Conservation (phyloP, 176 grass and related monocot genomes). For the Ensete glaucum region DNA sequence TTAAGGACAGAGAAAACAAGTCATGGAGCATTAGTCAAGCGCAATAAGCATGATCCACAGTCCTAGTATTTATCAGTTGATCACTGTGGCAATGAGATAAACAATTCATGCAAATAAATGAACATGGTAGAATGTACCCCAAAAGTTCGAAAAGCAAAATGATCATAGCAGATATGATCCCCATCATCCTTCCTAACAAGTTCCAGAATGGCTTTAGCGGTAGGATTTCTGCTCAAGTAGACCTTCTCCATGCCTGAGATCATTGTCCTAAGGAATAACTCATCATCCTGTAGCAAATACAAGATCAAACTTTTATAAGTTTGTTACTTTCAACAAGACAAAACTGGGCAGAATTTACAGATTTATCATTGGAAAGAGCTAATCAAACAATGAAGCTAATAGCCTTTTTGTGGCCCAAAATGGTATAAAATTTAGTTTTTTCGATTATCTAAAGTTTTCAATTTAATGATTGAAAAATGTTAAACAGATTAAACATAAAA, state of each 20-base stretch:
- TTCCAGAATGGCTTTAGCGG: constrained; percentile 67
- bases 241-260: constrained; percentile 77
- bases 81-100: not conserved
- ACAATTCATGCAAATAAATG: not conserved
- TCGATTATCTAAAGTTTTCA: too few species aligned
- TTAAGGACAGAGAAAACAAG: constrained; percentile 13
- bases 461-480: too few species aligned
- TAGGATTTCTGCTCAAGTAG: constrained; percentile 78
- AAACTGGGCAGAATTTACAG: not conserved
- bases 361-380: not conserved
- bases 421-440: too few species aligned
- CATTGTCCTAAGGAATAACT: constrained; percentile 57
- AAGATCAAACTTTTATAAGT: not conserved
- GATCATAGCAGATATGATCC: constrained; percentile 75
- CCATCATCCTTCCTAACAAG: constrained; percentile 68
- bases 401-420: not conserved
- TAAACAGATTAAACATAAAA: too few species aligned
- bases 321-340: not conserved
- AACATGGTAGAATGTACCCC: constrained; percentile 33
- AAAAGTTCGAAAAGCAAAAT: constrained; percentile 94
- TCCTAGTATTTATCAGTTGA: not conserved
- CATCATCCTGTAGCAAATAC: constrained; percentile 55
- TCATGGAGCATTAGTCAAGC: too few species aligned
- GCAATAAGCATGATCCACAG: too few species aligned
- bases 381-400: not conserved